Evolutionary conservation across 2,329 filamentous ascomycete species (phyloP).

Genomic region (Hymenoscyphus infarciens): DNA sequence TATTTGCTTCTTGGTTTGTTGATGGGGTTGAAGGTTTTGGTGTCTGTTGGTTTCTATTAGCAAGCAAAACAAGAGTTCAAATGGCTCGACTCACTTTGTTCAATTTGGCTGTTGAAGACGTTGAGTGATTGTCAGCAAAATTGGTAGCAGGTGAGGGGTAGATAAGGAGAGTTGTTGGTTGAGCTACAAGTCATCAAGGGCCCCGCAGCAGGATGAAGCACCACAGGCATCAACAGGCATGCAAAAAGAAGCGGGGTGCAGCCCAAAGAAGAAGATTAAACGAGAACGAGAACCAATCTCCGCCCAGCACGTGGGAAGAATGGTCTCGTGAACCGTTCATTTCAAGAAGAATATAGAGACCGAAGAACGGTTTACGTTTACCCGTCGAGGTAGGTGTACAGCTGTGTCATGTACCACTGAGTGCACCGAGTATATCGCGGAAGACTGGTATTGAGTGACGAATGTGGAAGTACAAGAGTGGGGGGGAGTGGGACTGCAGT

Average conservation of each 20-base stretch:
- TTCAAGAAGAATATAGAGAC: not conserved
- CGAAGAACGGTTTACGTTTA: not conserved
- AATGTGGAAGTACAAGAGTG: not conserved
- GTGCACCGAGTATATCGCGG: not conserved
- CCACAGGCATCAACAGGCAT: too few relatives aligned
- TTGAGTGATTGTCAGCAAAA: not conserved
- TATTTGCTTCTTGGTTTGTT: conserved; percentile 21
- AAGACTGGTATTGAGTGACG: not conserved
- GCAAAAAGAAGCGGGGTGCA: not conserved
- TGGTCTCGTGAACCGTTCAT: conserved; percentile 7
- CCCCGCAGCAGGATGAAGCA: not conserved
- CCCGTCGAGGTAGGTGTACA: not conserved
- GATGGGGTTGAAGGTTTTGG: not conserved
- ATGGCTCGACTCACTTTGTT: not conserved
- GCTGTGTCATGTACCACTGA: not conserved
- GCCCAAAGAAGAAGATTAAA: conserved; percentile 8
- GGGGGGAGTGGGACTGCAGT: not conserved
- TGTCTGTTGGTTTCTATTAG: not conserved
- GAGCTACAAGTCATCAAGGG: conserved; percentile 11
- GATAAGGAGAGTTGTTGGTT: conserved; percentile 8
- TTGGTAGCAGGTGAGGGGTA: conserved; percentile 2
- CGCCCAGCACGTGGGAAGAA: conserved; percentile 9
- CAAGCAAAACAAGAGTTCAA: not conserved
- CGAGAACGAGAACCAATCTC: conserved; percentile 6
- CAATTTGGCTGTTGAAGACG: not conserved